Evolutionary conservation across 164 flowering plant genomes (phyloP), one percentile per base, ranked within the genome.

Genomic region (Pachysandra terminalis): DNA sequence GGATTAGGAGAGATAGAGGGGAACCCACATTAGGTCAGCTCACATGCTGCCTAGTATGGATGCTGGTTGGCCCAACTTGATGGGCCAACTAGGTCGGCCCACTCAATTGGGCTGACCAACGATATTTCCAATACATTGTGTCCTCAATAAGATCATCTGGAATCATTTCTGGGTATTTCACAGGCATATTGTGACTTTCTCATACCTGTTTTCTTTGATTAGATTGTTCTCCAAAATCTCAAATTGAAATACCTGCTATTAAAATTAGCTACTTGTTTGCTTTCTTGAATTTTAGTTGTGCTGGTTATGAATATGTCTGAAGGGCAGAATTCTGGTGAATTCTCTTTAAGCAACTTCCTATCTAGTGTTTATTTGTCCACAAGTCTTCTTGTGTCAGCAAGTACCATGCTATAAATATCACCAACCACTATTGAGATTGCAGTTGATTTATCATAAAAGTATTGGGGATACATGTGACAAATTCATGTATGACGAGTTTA

Each of bases 391-490:
- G 28, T 10, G 21, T 40, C 25, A 12, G 22, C 5, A 57, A 24
- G 10, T 35, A 4, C 23, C 16, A 10, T 15, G 59, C 3, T 49
- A 28, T 15, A 21, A 19, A 16, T 21, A 57, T 57, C n/a, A 54
- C 19, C 25, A 56, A 26, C 59, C 22, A 49, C 25, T 27, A 26
- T n/a, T n/a, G n/a, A n/a, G n/a, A 63, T 41, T 81, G 82, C 87
- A 85, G 88, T 77, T 64, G 23, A 63, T 65, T 56, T 71, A 74
- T 66, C 79, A 69, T 64, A 75, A 68, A 72, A 79, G 75, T 61
- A 65, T 87, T 56, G 77, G 80, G 61, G 89, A 81, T 49, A 63
- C 81, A 75, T 94, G 98, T 68, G 97, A 94, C 79, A 82, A 80
- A 69, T 90, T 91, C 77, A 67, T 91, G 75, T 85, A 85, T 53